Conservation (phyloP, 129 eudicot genomes). For the Pseudognaphalium luteoalbum region DNA sequence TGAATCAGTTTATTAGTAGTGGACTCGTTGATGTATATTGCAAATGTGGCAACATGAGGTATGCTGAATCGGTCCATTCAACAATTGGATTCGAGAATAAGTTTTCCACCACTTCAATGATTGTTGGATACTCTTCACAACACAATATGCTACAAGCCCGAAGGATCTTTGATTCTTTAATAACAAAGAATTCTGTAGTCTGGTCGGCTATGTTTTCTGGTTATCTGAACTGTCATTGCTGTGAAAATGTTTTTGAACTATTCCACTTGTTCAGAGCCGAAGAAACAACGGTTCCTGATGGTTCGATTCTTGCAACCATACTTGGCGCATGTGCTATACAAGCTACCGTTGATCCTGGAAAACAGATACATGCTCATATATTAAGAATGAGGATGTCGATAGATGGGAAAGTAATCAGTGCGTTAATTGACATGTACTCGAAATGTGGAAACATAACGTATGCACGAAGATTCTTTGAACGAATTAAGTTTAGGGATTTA, state of each 20-base stretch:
- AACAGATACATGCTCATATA: slow-evolving; percentile 65
- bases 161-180: slow-evolving; percentile 59
- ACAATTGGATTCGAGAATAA: slow-evolving; percentile 40
- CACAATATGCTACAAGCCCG: slow-evolving; percentile 69
- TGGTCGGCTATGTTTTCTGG: slow-evolving; percentile 90
- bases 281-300: slow-evolving; percentile 44
- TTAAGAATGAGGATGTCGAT: slow-evolving; percentile 40
- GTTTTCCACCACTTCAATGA: slow-evolving; percentile 68
- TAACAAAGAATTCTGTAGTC: slow-evolving; percentile 56
- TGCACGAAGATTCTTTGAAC: slow-evolving; percentile 50
- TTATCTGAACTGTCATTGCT: slow-evolving; percentile 52
- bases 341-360: slow-evolving; percentile 69
- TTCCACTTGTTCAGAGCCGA: slow-evolving; percentile 43
- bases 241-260: slow-evolving; percentile 58
- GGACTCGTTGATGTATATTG: slow-evolving; percentile 75
- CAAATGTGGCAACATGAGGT: slow-evolving; percentile 73
- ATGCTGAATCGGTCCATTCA: slow-evolving; percentile 55
- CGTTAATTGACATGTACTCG: slow-evolving; percentile 79
- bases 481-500: slow-evolving; percentile 42
- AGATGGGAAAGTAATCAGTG: slow-evolving; percentile 49
- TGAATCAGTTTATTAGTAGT: slow-evolving; percentile 62
- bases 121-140: slow-evolving; percentile 70
- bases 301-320: slow-evolving; percentile 46
- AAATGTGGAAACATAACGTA: slow-evolving; percentile 74
- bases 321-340: slow-evolving; percentile 66